Conservation (phyloP, 768 basidiomycete genomes). For the Fomitopsis pulvina region DNA sequence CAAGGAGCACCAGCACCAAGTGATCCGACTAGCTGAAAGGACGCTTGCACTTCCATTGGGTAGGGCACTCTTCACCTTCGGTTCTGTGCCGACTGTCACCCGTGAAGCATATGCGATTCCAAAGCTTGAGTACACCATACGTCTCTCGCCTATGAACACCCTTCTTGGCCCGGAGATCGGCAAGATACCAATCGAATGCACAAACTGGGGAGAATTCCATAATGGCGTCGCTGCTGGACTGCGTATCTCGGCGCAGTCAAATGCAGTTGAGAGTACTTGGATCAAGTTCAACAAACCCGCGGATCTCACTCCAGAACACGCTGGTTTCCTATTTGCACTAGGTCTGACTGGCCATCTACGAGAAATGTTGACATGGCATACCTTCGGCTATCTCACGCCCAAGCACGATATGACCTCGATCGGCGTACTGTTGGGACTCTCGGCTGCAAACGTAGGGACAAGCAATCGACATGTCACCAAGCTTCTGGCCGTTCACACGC, state of each 20-base stretch:
- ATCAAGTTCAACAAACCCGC: slow-evolving; percentile 93
- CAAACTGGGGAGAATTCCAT: slow-evolving; percentile 95
- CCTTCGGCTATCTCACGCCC: slow-evolving; percentile 90
- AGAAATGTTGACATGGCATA: slow-evolving; percentile 90
- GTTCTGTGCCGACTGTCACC: slow-evolving; percentile 67
- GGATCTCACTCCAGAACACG: slow-evolving; percentile 87
- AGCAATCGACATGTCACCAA: slow-evolving; percentile 86
- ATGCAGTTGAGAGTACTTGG: slow-evolving; percentile 87
- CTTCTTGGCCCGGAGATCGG: slow-evolving; percentile 60
- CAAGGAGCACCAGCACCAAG: slow-evolving; percentile 79
- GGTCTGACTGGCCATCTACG: slow-evolving; percentile 89
- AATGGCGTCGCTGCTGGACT: slow-evolving; percentile 93
- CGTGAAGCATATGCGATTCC: slow-evolving; percentile 76
- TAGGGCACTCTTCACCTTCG: slow-evolving; percentile 88
- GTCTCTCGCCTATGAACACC: slow-evolving; percentile 67
- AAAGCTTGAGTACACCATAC: slow-evolving; percentile 70
- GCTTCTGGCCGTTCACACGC: slow-evolving; percentile 86
- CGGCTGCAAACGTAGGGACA: slow-evolving; percentile 84
- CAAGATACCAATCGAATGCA: slow-evolving; percentile 65
- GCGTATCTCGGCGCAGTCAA: slow-evolving; percentile 68
- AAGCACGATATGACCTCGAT: slow-evolving; percentile 96
- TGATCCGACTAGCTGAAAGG: slow-evolving; percentile 74
- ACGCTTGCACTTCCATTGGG: slow-evolving; percentile 90
- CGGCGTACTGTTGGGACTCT: slow-evolving; percentile 87
- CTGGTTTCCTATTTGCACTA: slow-evolving; percentile 91